Conservation (phyloP, 768 basidiomycete genomes). For the Termitomyces sp. region DNA sequence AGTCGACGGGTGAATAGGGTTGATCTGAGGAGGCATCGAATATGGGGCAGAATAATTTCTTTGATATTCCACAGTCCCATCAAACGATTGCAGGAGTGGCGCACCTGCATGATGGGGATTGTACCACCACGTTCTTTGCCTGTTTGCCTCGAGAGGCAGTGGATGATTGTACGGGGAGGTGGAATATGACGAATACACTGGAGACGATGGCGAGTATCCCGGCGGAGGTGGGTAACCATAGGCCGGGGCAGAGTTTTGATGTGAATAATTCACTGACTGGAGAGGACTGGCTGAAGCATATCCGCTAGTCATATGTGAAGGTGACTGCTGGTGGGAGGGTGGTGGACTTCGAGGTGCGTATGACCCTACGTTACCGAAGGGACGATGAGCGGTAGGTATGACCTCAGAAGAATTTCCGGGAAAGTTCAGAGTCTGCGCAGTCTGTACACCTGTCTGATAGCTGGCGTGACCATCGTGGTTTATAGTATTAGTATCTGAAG, state of each 20-base stretch:
- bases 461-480: conserved; percentile 35
- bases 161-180: conserved; percentile 30
- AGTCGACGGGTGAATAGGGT: conserved; percentile 15
- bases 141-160: conserved; percentile 29
- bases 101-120: conserved; percentile 26
- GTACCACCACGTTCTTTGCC: conserved; percentile 54
- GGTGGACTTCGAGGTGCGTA: conserved; percentile 23
- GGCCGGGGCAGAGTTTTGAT: conserved; percentile 22
- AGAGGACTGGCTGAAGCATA: conserved; percentile 22
- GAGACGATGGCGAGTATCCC: conserved; percentile 28
- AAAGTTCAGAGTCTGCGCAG: conserved; percentile 34
- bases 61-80: conserved; percentile 22
- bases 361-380: conserved; percentile 18
- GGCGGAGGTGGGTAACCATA: conserved; percentile 33
- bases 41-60: conserved; percentile 27
- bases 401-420: conserved; percentile 29
- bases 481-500: conserved; percentile 8
- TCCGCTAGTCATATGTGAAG: conserved; percentile 17
- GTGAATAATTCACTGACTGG: conserved; percentile 31
- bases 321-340: conserved; percentile 21
- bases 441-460: conserved; percentile 17
- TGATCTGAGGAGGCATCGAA: conserved; percentile 20
- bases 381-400: conserved; percentile 19
- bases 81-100: conserved; percentile 19
- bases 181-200: conserved; percentile 32